Evolutionary conservation across 1,284 basidiomycete species (phyloP).

Genomic region (Leccinum griseonigrum): DNA sequence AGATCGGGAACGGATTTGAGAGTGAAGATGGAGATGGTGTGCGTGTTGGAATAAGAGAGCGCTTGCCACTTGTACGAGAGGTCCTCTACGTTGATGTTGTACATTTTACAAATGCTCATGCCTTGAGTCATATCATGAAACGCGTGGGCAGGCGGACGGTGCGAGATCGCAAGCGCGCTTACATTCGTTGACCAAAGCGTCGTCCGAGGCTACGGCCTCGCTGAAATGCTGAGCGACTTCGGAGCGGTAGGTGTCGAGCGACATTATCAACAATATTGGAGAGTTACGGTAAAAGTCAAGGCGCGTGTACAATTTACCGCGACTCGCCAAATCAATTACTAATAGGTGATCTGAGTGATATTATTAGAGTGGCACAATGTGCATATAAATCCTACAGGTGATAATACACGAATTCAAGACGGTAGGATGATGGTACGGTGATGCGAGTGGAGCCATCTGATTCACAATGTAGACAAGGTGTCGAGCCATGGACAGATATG

Average conservation of each 20-base stretch:
- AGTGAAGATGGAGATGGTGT: slow-evolving; percentile 45
- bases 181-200: slow-evolving; percentile 48
- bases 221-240: slow-evolving; percentile 35
- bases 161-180: slow-evolving; percentile 19
- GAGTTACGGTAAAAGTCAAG: neutral
- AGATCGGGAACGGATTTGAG: slow-evolving; percentile 51
- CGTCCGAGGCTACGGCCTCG: slow-evolving; percentile 34
- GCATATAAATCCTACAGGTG: slow-evolving; percentile 25
- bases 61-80: slow-evolving; percentile 77
- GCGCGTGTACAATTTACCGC: neutral
- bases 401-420: slow-evolving; percentile 31
- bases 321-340: neutral
- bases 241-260: slow-evolving; percentile 19
- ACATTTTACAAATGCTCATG: slow-evolving; percentile 61
- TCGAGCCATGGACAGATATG: slow-evolving; percentile 23
- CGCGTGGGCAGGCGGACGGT: slow-evolving; percentile 3
- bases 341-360: slow-evolving; percentile 9
- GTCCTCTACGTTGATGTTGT: slow-evolving; percentile 51
- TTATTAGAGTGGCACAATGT: slow-evolving; percentile 25
- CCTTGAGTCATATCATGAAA: slow-evolving; percentile 40
- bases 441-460: slow-evolving; percentile 17
- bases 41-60: slow-evolving; percentile 40
- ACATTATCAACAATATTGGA: slow-evolving; percentile 16
- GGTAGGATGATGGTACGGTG: slow-evolving; percentile 23
- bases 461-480: slow-evolving; percentile 10